Percentiles rank a stretch among this genome's conserved stretches.
Conservation (phyloP, 2,329 filamentous ascomycete genomes). For the Chrysoporthe puriensis region DNA sequence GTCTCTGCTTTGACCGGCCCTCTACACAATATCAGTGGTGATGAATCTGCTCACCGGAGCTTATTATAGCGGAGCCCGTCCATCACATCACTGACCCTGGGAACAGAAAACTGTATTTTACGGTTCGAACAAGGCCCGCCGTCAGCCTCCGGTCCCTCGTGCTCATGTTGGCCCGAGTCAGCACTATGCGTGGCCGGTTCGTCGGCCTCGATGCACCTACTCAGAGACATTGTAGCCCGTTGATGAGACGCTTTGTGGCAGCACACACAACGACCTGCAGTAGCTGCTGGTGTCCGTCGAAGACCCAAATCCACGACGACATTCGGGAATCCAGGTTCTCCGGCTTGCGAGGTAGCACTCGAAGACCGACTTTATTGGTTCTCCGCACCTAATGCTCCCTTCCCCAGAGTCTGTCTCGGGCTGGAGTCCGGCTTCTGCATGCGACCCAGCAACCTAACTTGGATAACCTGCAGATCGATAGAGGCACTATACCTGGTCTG, state of each 20-base stretch:
- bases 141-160: not conserved
- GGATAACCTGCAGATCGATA: constrained; percentile 6
- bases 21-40: not conserved
- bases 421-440: not conserved
- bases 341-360: not conserved
- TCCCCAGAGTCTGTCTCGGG: constrained; percentile 11
- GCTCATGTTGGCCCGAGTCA: not conserved
- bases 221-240: not conserved
- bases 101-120: not conserved
- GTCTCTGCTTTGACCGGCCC: not conserved
- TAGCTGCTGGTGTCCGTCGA: not conserved
- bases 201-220: not conserved
- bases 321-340: not conserved
- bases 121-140: not conserved
- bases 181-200: not conserved
- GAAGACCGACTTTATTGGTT: not conserved
- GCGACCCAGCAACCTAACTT: constrained; percentile 6
- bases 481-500: not conserved
- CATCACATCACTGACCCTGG: not conserved
- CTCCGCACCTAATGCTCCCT: constrained; percentile 20
- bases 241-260: constrained; percentile 10
- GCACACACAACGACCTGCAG: not conserved
- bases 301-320: not conserved
- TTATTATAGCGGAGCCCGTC: not conserved
- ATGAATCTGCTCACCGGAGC: not conserved